These are phyloP conservation scores for Cercospora citrullina DNA, from an alignment of 2,329 filamentous ascomycete species.

Conservation along the genomic window DNA sequence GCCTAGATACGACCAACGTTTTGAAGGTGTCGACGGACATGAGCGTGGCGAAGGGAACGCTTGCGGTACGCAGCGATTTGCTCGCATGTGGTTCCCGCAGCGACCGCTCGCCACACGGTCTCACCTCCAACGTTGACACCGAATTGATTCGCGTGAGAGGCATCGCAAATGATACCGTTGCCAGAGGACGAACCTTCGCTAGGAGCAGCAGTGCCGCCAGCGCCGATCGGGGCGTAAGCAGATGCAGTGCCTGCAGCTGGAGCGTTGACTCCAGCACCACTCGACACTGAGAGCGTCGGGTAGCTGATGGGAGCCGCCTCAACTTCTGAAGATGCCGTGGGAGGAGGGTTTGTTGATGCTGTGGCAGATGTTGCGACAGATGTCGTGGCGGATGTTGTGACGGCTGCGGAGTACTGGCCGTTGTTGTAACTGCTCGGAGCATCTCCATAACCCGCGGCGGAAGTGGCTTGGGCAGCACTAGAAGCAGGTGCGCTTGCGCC, in stretches of 20 bases:
- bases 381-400: constrained; percentile 7
- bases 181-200: neutral
- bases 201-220: constrained; percentile 9
- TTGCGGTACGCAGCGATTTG: constrained; percentile 44
- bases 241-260: constrained; percentile 16
- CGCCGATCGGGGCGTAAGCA: constrained; percentile 15
- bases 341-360: neutral
- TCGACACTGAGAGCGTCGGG: constrained; percentile 10
- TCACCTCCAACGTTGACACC: constrained; percentile 48
- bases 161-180: constrained; percentile 11
- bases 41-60: constrained; percentile 15
- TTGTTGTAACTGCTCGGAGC: constrained; percentile 1
- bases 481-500: constrained; percentile 6
- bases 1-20: constrained; percentile 2
- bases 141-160: constrained; percentile 37
- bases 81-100: constrained; percentile 43
- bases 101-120: constrained; percentile 45
- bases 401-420: constrained; percentile 5
- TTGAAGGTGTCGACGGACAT: constrained; percentile 20
- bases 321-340: neutral
- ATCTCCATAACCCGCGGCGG: constrained; percentile 16
- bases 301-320: constrained; percentile 1
- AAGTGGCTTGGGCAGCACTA: constrained; percentile 20
- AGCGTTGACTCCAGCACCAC: constrained; percentile 17
- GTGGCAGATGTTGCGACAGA: constrained; percentile 11